Base-by-base conservation (phyloP, 2,329 filamentous ascomycete genomes). In the Didymella exigua region DNA sequence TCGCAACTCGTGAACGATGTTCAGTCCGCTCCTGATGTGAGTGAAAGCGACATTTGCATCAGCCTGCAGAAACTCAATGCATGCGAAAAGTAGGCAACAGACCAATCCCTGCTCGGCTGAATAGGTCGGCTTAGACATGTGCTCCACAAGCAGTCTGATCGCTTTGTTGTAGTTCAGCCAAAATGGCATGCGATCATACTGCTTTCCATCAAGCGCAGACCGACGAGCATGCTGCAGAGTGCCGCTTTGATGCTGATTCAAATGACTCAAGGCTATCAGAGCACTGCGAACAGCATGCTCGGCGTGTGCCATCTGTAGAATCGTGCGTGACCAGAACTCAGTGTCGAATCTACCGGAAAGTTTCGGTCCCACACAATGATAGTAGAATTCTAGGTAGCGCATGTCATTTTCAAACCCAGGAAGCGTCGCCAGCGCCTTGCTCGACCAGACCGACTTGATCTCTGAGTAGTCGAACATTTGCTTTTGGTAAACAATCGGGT, bases 21-120 rank as follows among this genome's bases (percentile, higher is more conserved):
- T 75, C 5, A 80, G 43, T 0, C 79, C 79, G 34, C 69, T 78
- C 16, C 73, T 65, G 4, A 81, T 69, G 60, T 81, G 78, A 5
- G 60, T 58, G 21, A 74, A 69, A 13, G 74, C 77, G 0, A 72
- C 63, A 6, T 63, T 58, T 30, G 75, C 75, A 30, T 76, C 72
- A 1, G 75, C 76, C 13, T 74, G 71, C 5, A 80, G 55, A 18
- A 75, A 72, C 43, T 80, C 77, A 29, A 79, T 62, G 42, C 68
- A 74, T 4, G 76, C 66, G 54, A 79, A 79, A 0, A 78, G 45
- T 48, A 78, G 61, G 42, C 77, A 79, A 1, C 73, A 69, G 37
- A 79, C 75, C 24, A 79, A 65, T 3, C 71, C 68, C 7, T 55
- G 41, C 46, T 65, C 57, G 13, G 75, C 62, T 5, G 72, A 68